These are phyloP conservation scores for Diaporthe sp. DNA, from an alignment of 2,329 filamentous ascomycete genomes.

Conservation along the genomic window DNA sequence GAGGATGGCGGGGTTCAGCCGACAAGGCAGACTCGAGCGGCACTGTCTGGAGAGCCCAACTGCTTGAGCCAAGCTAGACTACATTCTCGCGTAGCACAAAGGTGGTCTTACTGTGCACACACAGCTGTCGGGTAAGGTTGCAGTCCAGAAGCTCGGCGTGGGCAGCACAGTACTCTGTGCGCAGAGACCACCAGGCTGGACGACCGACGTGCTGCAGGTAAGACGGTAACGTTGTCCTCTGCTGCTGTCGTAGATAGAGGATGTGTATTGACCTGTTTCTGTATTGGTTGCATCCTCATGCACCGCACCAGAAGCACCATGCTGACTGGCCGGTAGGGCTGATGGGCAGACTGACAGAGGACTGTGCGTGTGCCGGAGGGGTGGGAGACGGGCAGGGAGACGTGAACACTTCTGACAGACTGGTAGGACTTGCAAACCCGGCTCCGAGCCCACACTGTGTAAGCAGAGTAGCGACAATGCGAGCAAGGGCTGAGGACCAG, in stretches of 20 bases:
- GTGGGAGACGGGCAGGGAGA: neutral
- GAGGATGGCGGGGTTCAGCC: conserved; percentile 22
- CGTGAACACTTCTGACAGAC: neutral
- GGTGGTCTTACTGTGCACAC: conserved; percentile 18
- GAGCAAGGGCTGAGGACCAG: neutral
- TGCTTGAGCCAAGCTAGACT: neutral
- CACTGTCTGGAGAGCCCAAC: conserved; percentile 7
- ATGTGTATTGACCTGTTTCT: neutral
- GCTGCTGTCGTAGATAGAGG: neutral
- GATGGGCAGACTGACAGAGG: neutral
- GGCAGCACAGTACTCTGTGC: conserved; percentile 4
- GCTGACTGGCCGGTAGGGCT: conserved; percentile 10
- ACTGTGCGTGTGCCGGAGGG: neutral
- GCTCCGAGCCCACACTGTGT: conserved; percentile 12
- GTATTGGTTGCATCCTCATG: neutral
- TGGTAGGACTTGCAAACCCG: conserved; percentile 17
- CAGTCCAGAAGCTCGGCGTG: conserved; percentile 21
- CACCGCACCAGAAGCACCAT: neutral
- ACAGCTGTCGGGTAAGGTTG: conserved; percentile 6
- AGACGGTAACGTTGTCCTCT: conserved; percentile 13
- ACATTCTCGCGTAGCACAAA: conserved; percentile 16
- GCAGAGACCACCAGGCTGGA: neutral
- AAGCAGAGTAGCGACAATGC: neutral
- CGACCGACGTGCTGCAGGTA: neutral
- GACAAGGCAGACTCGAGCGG: conserved; percentile 32